Conservation (phyloP, 192 early-diverging fungal species). For the Entomortierella beljakovae region DNA sequence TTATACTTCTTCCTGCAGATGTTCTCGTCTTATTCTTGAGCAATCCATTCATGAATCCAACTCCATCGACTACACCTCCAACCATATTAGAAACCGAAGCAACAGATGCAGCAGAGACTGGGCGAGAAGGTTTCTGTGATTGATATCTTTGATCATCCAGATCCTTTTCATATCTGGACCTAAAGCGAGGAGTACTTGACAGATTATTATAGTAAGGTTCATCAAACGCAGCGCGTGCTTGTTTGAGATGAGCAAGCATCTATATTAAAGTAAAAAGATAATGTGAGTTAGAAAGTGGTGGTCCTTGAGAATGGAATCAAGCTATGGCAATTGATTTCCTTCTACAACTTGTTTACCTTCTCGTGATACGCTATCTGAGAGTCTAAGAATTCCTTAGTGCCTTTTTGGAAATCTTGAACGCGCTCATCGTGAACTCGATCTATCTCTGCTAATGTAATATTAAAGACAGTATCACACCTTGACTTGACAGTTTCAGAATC, state of each 20-base stretch:
- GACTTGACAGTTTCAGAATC: conserved; percentile 58
- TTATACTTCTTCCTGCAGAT: conserved; percentile 38
- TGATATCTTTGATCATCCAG: conserved; percentile 51
- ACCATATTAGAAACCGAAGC: conserved; percentile 55
- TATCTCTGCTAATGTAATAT: conserved; percentile 57
- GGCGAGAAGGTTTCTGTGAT: conserved; percentile 49
- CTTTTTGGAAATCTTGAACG: conserved; percentile 52
- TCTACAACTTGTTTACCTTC: conserved; percentile 35
- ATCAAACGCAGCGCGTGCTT: conserved; percentile 51
- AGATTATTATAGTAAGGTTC: conserved; percentile 47
- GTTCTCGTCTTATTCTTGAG: conserved; percentile 53
- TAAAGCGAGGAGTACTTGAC: conserved; percentile 38
- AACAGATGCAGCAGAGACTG: conserved; percentile 53
- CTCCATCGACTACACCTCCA: conserved; percentile 59
- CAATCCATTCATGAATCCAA: conserved; percentile 57
- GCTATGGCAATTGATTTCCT: too few relatives aligned
- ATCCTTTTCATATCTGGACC: conserved; percentile 47
- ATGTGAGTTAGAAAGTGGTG: not conserved
- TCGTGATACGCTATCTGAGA: conserved; percentile 57
- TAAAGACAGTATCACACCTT: conserved; percentile 59
- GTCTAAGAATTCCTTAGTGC: conserved; percentile 57
- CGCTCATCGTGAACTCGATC: conserved; percentile 59
- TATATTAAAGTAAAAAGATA: conserved; percentile 9
- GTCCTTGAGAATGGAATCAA: not conserved
- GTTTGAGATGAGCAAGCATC: conserved; percentile 55